Evolutionary conservation across 2,329 filamentous ascomycete species (phyloP).

Genomic region (Microascus cirrosus): DNA sequence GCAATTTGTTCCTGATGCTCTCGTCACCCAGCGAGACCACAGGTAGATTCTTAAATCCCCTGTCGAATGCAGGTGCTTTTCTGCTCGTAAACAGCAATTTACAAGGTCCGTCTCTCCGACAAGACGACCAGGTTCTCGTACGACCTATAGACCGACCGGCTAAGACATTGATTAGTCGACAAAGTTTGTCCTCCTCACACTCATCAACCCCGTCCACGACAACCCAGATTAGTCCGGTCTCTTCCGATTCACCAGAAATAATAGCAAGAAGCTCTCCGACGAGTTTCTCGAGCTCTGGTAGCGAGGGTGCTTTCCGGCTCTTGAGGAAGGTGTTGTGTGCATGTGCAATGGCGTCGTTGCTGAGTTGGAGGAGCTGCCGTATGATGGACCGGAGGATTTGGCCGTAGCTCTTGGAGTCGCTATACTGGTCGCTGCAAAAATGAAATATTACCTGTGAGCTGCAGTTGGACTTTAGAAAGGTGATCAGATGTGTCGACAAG

Average conservation of each 20-base stretch:
- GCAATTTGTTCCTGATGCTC: conserved; percentile 5
- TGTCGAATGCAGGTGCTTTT: background rate
- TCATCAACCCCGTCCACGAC: conserved; percentile 3
- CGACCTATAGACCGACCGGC: background rate
- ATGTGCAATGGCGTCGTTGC: background rate
- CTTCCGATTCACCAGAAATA: conserved; percentile 4
- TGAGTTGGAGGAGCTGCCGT: background rate
- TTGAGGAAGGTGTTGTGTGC: background rate
- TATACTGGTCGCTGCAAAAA: background rate
- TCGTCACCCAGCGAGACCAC: conserved; percentile 16
- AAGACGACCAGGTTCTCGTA: background rate
- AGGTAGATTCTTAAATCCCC: conserved; percentile 8
- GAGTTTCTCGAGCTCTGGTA: background rate
- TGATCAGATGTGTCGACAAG: background rate
- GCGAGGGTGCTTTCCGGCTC: background rate
- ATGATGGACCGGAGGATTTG: conserved; percentile 7
- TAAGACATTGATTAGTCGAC: background rate
- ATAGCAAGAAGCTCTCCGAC: background rate
- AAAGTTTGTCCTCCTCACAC: background rate
- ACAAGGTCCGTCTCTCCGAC: background rate
- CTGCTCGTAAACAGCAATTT: conserved; percentile 3
- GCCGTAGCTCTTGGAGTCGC: background rate
- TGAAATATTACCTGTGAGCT: background rate
- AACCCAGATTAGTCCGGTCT: background rate
- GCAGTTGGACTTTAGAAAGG: conserved; percentile 6